Conservation (phyloP, 1,284 basidiomycete species). For the Limonomyces culmigenus region DNA sequence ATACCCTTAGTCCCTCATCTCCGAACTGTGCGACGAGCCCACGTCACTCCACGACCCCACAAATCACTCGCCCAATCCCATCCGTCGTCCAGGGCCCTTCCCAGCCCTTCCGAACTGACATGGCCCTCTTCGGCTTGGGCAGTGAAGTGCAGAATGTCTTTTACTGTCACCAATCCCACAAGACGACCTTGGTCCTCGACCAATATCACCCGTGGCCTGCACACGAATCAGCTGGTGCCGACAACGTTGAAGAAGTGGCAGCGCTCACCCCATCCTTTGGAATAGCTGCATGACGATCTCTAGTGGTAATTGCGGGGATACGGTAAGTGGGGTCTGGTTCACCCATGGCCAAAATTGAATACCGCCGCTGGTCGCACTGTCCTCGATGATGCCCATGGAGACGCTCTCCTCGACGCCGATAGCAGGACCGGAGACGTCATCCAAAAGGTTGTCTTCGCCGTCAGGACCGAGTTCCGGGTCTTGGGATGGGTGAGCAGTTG, state of each 20-base stretch:
- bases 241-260: not conserved
- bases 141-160: conserved; percentile 87
- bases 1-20: too few species aligned
- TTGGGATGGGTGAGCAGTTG: conserved; percentile 19
- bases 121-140: too few species aligned
- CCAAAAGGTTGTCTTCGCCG: conserved; percentile 25
- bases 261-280: conserved; percentile 80
- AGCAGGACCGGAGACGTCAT: conserved; percentile 30
- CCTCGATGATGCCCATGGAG: conserved; percentile 40
- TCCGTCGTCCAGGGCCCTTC: too few species aligned
- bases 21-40: too few species aligned
- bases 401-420: conserved; percentile 53
- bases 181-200: conserved; percentile 77
- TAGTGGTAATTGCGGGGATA: conserved; percentile 83
- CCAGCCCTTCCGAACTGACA: too few species aligned
- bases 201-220: conserved; percentile 83
- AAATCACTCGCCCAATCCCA: too few species aligned
- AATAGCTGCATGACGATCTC: conserved; percentile 97
- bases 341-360: conserved; percentile 84
- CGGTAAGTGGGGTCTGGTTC: conserved; percentile 87
- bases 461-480: not conserved
- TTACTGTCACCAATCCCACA: conserved; percentile 84
- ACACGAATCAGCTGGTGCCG: conserved; percentile 3
- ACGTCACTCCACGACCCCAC: too few species aligned
- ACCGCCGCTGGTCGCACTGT: conserved; percentile 32